Evolutionary conservation across 441 rosid genomes (phyloP), one percentile per base, ranked within the genome.

Genomic region (Pelargonium australe): DNA sequence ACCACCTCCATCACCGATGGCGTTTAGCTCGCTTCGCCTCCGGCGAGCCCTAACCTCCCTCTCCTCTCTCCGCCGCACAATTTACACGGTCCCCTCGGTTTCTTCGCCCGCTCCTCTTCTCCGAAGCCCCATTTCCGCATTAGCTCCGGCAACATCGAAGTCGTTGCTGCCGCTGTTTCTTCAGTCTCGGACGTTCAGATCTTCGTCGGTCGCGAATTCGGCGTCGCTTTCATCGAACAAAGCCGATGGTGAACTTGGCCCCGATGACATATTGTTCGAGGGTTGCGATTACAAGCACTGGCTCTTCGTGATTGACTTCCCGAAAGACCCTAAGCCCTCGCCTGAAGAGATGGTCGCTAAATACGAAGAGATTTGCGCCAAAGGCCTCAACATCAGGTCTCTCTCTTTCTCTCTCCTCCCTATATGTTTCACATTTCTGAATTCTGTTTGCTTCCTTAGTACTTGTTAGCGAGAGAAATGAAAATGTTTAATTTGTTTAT

Each of bases 241-340:
- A 41, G 90, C 86, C 43, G 89, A 86, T 2, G 93, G 89, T 64
- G 88, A 89, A 69, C 84, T 91, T 34, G 87, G 85, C 2, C 85
- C 82, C 62, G 87, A 87, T 31, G 87, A 84, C 13, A 72, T 91
- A 0, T 78, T 91, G n/a, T 87, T 91, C 66, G 89, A 86, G 73
- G 93, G 95, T 5, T 91, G 90, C 68, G 97, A 88, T 73, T 87
- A 80, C 47, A 86, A 87, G 68, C 95, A 89, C 75, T 91, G 91
- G 95, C 84, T 91, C 10, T 85, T 89, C 61, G 83, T 89, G 12
- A 72, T 89, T 65, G 93, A 91, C 53, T 89, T 91, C 44, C 82
- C 93, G 7, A 85, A 82, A 58, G 89, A 91, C 14, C 74, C 82
- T 1, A 75, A 64, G 44, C 83, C 84, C 0, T 17, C 86, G 2